Conservation (phyloP, 169 alveolate species). For the Eimeria zaria region DNA sequence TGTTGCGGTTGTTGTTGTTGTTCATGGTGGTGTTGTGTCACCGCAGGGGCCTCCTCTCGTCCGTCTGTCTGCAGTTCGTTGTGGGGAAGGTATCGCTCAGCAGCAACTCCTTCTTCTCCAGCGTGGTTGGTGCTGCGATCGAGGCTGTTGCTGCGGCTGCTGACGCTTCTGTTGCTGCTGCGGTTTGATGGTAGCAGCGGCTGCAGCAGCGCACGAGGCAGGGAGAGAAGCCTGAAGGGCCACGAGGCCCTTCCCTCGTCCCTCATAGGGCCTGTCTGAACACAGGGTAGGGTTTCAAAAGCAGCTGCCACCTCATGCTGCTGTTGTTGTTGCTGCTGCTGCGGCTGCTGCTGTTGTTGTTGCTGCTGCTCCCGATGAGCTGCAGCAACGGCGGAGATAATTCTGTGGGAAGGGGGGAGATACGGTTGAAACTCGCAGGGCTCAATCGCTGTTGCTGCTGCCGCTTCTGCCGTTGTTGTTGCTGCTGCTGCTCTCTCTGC, state of each 20-base stretch:
- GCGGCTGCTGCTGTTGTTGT: not conserved
- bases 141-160: not conserved
- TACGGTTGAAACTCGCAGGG: not conserved
- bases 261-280: not conserved
- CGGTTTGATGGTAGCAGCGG: not conserved
- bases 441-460: not conserved
- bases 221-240: not conserved
- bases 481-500: slow-evolving; percentile 5
- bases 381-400: not conserved
- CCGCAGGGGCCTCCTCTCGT: not conserved
- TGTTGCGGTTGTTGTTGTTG: not conserved
- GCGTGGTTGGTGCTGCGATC: not conserved
- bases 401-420: slow-evolving; percentile 1
- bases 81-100: not conserved
- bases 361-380: slow-evolving; percentile 40
- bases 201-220: slow-evolving; percentile 5
- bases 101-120: not conserved
- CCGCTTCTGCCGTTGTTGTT: slow-evolving; percentile 9
- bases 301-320: not conserved
- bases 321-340: slow-evolving; percentile 10
- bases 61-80: not conserved
- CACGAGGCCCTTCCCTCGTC: not conserved
- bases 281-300: not conserved
- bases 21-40: not conserved
- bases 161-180: not conserved